Evolutionary conservation across 2,329 filamentous ascomycete species (phyloP).

Genomic region (Neobulgaria alba): DNA sequence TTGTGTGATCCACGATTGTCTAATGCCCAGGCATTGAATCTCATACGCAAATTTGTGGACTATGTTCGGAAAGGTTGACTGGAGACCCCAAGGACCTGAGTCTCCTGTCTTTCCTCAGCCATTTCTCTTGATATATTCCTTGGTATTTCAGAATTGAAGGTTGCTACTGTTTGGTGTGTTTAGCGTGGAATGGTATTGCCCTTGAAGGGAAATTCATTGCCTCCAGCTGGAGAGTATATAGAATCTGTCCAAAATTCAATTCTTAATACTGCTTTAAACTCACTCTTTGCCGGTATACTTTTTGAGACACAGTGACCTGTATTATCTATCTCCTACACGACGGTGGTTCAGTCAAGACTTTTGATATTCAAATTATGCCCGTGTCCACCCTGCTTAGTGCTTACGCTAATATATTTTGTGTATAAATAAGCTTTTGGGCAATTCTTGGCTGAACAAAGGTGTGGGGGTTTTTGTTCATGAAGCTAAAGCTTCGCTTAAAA

Average conservation of each 20-base stretch:
- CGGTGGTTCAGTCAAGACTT: no score
- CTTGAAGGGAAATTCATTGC: background rate
- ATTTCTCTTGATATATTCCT: background rate
- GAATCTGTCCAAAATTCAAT: background rate
- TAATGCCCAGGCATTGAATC: background rate
- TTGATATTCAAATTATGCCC: no score
- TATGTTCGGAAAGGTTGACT: background rate
- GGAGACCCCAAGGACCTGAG: background rate
- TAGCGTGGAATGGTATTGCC: background rate
- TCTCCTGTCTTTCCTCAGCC: background rate
- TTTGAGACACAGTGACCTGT: background rate
- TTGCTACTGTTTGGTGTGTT: background rate
- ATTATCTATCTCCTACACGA: no score
- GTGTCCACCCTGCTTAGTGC: no score
- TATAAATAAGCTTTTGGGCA: no score
- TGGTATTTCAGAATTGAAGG: background rate
- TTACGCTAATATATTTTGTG: no score
- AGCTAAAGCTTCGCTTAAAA: background rate
- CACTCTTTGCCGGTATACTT: background rate
- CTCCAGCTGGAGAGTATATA: background rate
- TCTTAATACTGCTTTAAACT: background rate
- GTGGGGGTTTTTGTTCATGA: background rate
- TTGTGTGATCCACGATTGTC: background rate
- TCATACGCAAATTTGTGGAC: background rate
- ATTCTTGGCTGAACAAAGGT: no score